Base-by-base conservation (phyloP, 129 eudicot genomes). In the Centrapalus pauciflorus region DNA sequence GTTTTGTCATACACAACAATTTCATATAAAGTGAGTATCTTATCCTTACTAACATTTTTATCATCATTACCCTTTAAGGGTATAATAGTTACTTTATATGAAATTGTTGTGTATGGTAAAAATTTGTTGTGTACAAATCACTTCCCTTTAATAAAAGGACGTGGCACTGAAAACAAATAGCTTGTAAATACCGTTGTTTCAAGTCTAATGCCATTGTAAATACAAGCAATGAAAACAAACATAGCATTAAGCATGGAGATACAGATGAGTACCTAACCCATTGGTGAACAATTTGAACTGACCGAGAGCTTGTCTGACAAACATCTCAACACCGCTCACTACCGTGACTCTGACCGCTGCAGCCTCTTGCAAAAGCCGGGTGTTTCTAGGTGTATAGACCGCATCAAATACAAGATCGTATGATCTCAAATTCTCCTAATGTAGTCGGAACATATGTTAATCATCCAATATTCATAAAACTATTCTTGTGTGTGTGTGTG, bases 311-410 rank as follows among this genome's bases (percentile, higher is more conserved):
- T 90, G 97, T 70, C 95, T 74, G 56, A 87, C 57, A 61, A 90
- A 90, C 97, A 90, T 90, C 77, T 87, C 95, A 30, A 87, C 90
- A 13, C 97, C 97, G n/a, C 86, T 80, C 59, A 90, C 95, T 13
- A 84, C 87, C 6, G 69, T 71, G 55, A 86, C 95, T 50, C 97
- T 92, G 55, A 82, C 77, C 51, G 78, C 92, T 46, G 66, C 85
- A 25, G 97, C 97, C 69, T 87, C 97, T 69, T 73, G 81, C 77
- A 90, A 68, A 56, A 90, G 79, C 16, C 95, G 76, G 3, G 97
- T 90, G 78, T 77, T 80, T 83, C 90, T 75, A 13, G 95, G 97
- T 35, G 97, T 90, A 56, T 90, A 87, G 41, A 90, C 97, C 51
- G 95, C 95, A 75, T 90, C 97, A 73, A 87, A 87, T 12, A 90